Base-by-base conservation (phyloP, 345 rosid genomes). In the Pelargonium nanum region DNA sequence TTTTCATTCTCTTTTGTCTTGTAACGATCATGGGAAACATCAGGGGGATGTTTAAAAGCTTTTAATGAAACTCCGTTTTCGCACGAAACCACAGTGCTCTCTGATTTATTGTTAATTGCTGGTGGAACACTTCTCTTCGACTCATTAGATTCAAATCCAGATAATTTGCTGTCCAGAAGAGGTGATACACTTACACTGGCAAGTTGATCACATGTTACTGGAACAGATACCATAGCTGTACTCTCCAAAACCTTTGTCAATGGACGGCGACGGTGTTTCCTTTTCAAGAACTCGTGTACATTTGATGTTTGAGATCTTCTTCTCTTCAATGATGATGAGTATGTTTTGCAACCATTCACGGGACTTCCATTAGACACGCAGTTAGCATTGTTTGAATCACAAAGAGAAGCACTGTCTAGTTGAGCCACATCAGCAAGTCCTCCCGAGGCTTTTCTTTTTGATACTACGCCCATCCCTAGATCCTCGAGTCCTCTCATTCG, bases 401-500 rank as follows among this genome's bases (percentile, higher is more conserved):
- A 60, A 13, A 70, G 52, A n/a, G 60, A 67, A 65, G 75, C 75
- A 60, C 30, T 62, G 56, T 77, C 86, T 74, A 72, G 80, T 56
- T 65, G 77, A 64, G 57, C 63, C 22, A 20, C 61, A 65, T 75
- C 81, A 17, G 26, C 63, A 56, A 66, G 75, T 32, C 76, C 73
- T 22, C 56, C 70, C 26, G 64, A 81, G 26, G 54, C 80, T 69
- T 71, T 85, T 22, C 70, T 68, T 70, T 78, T 79, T 17, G 78
- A 64, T 34, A 80, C 80, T 62, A 76, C 62, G 67, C 74, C 80
- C 78, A 77, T 78, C 65, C 91, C 97, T 56, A 94, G 76, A 77
- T 94, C 97, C 79, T 81, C 91, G 63, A 88, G 96, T 56, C 97
- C 99, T 84, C 90, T 88, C 99, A 94, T 94, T 0, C 99, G 87